Evolutionary conservation across 2,329 filamentous ascomycete species (phyloP), one percentile per base, ranked within the genome.

Genomic region (Fusarium keratoplasticum): DNA sequence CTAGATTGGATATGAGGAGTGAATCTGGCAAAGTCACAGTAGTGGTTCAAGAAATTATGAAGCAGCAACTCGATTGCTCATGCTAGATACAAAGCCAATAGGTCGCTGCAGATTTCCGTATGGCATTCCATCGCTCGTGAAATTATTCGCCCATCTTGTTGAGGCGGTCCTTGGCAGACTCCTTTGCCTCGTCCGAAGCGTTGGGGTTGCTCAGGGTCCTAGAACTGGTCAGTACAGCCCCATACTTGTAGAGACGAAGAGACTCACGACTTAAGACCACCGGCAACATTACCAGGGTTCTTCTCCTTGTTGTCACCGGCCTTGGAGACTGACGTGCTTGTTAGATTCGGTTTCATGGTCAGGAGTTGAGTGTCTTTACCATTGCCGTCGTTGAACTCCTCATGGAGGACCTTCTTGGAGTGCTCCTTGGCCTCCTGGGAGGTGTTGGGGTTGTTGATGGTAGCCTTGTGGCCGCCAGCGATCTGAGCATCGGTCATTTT

Each of bases 391-490:
- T 85, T 83, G 71, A 86, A 86, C 73, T 88, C 82, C 35, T 87
- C 83, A 31, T 89, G 83, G 61, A 90, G 86, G 10, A 89, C 81
- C 42, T 87, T 79, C 68, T 83, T 84, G 65, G 88, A 89, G 82
- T 89, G 84, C 78, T 89, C 78, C 84, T 90, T 90, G 67, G 88
- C 81, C 79, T 89, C 87, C 60, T 88, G 78, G 0, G 87, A 89
- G 64, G 84, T 86, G 80, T 89, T 88, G 73, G 88, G 87, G 83
- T 89, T 90, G 80, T 86, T 86, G 70, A 90, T 76, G 78, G 85
- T 88, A 67, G 88, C 88, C 85, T 91, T 90, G 85, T 90, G 88
- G 80, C 88, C 88, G 68, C 86, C 87, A 73, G 87, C 85, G 72
- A 89, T 77, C 71, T 89, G 86, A 81, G 85, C 84, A 74, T 87